Conservation (phyloP, 2,329 filamentous ascomycete genomes). For the Penicillium freii region DNA sequence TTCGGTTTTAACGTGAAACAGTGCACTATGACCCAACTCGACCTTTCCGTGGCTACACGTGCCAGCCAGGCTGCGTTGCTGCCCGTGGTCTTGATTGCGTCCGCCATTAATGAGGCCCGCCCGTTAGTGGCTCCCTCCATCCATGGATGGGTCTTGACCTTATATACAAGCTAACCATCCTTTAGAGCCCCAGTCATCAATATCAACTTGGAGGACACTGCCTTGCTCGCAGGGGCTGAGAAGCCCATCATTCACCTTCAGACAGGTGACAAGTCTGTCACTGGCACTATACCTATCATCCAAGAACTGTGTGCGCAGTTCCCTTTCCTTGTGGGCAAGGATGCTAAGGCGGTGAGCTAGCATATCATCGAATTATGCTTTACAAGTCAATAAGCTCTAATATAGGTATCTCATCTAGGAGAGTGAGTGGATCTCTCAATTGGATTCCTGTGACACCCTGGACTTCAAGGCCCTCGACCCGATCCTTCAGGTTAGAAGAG, state of each 20-base stretch:
- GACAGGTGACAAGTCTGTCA: conserved; percentile 35
- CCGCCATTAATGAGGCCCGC: conserved; percentile 40
- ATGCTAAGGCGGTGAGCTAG: conserved; percentile 34
- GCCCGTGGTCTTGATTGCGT: conserved; percentile 43
- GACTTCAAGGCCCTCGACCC: conserved; percentile 84
- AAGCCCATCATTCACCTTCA: neutral
- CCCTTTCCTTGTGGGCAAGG: conserved; percentile 38
- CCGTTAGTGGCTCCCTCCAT: conserved; percentile 7
- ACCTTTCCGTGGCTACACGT: conserved; percentile 39
- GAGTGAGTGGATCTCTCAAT: conserved; percentile 57
- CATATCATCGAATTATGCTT: neutral
- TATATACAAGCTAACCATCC: neutral
- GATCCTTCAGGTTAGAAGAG: conserved; percentile 52
- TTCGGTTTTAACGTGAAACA: neutral
- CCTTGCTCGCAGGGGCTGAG: conserved; percentile 18
- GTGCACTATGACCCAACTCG: conserved; percentile 31
- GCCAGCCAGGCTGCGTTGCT: conserved; percentile 42
- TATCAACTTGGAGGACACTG: conserved; percentile 41
- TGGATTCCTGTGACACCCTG: conserved; percentile 53
- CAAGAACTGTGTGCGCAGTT: conserved; percentile 35
- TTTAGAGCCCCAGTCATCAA: conserved; percentile 30
- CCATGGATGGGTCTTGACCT: no score
- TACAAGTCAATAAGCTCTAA: neutral
- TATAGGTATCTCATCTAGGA: conserved; percentile 26
- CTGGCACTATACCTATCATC: conserved; percentile 32